phyloP scores from a whole-genome alignment of 1,139 yeast species.

The Sugiyamaella castrensis region DNA sequence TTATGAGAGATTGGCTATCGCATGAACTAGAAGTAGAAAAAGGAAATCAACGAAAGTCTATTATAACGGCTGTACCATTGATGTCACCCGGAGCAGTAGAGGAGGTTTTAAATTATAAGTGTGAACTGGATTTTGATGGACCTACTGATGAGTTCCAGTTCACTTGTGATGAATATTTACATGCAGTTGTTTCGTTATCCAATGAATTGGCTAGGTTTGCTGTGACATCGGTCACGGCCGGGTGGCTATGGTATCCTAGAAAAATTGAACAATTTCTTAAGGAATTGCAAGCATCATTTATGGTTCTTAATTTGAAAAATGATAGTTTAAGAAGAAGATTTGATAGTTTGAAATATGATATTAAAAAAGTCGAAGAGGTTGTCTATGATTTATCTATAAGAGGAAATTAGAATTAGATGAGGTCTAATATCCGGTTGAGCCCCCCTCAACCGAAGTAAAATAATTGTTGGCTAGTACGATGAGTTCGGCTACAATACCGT shows the following conservation, averaged over 20 bases:
- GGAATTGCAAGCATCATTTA: conserved; percentile 34
- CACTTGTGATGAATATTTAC: conserved; percentile 35
- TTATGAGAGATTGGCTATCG: conserved; percentile 3
- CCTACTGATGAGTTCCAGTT: conserved; percentile 24
- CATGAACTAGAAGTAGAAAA: neutral
- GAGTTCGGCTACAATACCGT: too few relatives aligned
- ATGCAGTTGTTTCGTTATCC: conserved; percentile 31
- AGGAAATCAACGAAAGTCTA: too few relatives aligned
- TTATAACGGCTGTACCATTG: neutral
- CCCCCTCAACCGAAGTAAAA: neutral
- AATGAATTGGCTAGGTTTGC: conserved; percentile 35
- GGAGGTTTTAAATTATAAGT: conserved; percentile 4
- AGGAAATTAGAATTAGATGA: conserved; percentile 21
- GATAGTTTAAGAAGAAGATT: conserved; percentile 35
- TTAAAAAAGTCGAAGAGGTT: conserved; percentile 38
- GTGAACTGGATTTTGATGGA: conserved; percentile 8
- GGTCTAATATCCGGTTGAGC: neutral
- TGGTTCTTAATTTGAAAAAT: conserved; percentile 35
- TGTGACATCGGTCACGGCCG: conserved; percentile 33
- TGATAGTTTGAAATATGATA: conserved; percentile 37
- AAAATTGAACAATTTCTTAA: conserved; percentile 29
- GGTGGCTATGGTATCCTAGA: conserved; percentile 18
- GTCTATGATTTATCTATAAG: conserved; percentile 35
- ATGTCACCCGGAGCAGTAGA: conserved; percentile 1
- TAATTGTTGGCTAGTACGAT: too few relatives aligned